These are phyloP conservation scores for Globisporangium lucens DNA, from an alignment of 352 stramenopile species.

Conservation along the genomic window DNA sequence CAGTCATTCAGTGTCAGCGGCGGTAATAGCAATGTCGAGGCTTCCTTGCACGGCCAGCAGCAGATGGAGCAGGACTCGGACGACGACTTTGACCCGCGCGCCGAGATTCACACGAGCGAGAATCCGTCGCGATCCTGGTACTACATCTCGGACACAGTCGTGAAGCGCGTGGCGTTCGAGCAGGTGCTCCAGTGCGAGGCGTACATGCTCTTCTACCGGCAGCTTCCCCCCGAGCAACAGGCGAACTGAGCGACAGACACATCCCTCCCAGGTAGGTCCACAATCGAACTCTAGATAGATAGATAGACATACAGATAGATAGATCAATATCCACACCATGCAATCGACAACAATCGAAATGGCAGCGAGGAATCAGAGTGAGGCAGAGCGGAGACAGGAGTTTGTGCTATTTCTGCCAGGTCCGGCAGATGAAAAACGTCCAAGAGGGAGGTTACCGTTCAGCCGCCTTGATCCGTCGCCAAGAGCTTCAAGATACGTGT, in stretches of 20 bases:
- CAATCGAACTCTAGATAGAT: neutral
- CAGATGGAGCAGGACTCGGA: constrained; percentile 13
- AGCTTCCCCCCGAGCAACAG: constrained; percentile 12
- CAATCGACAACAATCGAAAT: neutral
- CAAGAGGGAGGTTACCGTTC: neutral
- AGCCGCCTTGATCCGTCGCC: no score
- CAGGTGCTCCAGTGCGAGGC: constrained; percentile 71
- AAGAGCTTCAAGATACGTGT: neutral
- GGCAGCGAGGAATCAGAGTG: neutral
- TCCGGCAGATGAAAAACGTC: neutral
- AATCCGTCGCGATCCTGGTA: constrained; percentile 43
- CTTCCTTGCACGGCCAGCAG: neutral
- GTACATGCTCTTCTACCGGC: constrained; percentile 80
- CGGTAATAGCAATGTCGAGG: neutral
- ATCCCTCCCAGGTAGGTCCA: neutral
- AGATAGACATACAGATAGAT: neutral
- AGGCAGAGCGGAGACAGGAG: neutral
- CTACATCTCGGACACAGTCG: constrained; percentile 67
- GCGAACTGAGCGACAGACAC: neutral
- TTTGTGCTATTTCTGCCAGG: neutral
- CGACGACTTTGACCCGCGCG: constrained; percentile 24
- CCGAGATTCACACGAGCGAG: constrained; percentile 25
- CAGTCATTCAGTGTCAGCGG: neutral
- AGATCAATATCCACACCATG: neutral
- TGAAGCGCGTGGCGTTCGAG: constrained; percentile 55